Percentiles rank a stretch among this genome's conserved stretches.
Conservation (phyloP, 177 flowering plant species). For the Vitis hybrid region DNA sequence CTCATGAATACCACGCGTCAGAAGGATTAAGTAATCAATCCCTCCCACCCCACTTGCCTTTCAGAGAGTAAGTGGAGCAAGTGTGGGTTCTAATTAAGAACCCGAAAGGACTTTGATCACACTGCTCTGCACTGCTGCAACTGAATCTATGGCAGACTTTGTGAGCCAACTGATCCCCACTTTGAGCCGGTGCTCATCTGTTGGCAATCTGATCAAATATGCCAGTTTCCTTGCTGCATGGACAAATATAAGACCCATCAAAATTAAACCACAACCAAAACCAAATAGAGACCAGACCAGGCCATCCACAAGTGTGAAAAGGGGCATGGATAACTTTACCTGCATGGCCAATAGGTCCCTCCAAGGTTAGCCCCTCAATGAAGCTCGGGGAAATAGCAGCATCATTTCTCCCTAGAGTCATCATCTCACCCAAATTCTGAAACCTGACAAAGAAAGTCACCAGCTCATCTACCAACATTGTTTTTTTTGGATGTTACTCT, state of each 20-base stretch:
- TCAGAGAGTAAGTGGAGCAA: no score
- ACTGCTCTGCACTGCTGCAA: conserved; percentile 64
- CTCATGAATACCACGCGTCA: no score
- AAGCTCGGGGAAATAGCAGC: conserved; percentile 90
- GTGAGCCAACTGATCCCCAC: conserved; percentile 93
- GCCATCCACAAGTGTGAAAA: no score
- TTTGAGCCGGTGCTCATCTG: conserved; percentile 87
- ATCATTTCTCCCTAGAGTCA: conserved; percentile 86
- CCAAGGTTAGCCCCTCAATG: conserved; percentile 83
- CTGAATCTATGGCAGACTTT: conserved; percentile 76
- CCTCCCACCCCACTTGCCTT: no score
- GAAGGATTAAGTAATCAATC: no score
- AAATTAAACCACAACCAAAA: neutral
- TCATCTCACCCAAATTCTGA: conserved; percentile 95
- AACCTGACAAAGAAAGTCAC: conserved; percentile 42
- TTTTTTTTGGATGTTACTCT: no score
- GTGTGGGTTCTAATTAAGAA: conserved; percentile 19
- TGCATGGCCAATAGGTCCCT: conserved; percentile 83
- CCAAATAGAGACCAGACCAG: no score
- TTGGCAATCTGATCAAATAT: conserved; percentile 79
- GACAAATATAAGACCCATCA: neutral
- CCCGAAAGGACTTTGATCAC: conserved; percentile 58
- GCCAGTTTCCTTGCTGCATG: conserved; percentile 88
- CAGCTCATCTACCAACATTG: no score
- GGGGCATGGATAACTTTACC: conserved; percentile 34